Evolutionary conservation across 164 flowering plant genomes (phyloP).

Genomic region (Litsea cubeba): DNA sequence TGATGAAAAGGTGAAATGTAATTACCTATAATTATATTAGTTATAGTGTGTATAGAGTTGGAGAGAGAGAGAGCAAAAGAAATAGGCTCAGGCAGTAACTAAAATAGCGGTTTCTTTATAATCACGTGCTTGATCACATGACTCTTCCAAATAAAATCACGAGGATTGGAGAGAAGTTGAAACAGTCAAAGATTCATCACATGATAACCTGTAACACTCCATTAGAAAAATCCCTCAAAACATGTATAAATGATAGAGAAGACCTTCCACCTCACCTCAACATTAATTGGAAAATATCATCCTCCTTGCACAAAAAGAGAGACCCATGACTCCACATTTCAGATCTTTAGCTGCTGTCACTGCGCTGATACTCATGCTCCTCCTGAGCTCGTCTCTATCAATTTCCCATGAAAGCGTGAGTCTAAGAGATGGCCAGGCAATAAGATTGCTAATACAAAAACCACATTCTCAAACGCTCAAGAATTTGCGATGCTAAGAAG

Average conservation of each 20-base stretch:
- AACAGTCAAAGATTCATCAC: background rate
- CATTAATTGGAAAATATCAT: background rate
- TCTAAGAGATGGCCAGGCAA: conserved; percentile 8
- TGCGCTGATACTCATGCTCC: background rate
- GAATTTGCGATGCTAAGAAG: conserved; percentile 23
- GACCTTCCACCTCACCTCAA: background rate
- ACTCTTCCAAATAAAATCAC: background rate
- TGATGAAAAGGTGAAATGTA: background rate
- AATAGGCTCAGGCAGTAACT: background rate
- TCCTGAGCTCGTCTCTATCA: background rate
- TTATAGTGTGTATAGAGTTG: background rate
- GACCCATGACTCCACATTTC: background rate
- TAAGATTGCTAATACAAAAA: conserved; percentile 7
- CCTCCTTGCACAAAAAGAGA: background rate
- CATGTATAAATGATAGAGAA: background rate
- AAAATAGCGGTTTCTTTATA: too few species aligned
- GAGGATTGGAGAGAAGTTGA: background rate
- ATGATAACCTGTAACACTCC: background rate
- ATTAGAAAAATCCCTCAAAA: too few species aligned
- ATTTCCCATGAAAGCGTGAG: background rate
- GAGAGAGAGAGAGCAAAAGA: background rate
- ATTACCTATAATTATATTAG: background rate
- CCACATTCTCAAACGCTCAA: conserved; percentile 21
- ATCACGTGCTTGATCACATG: background rate
- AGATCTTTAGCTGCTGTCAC: background rate